Conservation (phyloP, 768 basidiomycete genomes). For the Lentinus tigrinus region DNA sequence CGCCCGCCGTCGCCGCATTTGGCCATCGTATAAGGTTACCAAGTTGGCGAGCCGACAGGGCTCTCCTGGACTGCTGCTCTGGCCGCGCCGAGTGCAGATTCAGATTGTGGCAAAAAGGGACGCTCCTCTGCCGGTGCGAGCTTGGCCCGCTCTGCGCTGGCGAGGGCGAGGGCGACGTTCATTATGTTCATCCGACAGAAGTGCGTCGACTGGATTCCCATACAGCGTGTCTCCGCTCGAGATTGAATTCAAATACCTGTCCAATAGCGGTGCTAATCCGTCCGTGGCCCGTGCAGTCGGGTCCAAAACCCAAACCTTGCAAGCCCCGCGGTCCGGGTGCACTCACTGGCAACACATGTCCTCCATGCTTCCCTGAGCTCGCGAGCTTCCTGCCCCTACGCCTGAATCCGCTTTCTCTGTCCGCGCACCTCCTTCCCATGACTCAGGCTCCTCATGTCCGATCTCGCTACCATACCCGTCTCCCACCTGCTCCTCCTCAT, state of each 20-base stretch:
- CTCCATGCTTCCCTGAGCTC: slow-evolving; percentile 14
- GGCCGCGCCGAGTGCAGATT: not conserved
- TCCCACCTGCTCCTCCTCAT: not conserved
- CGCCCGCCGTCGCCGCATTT: not conserved
- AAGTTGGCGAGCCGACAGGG: not conserved
- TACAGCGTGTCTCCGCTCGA: slow-evolving; percentile 6
- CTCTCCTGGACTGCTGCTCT: not conserved
- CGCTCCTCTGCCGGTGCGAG: not conserved
- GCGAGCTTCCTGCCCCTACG: slow-evolving; percentile 11
- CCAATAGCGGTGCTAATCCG: slow-evolving; percentile 12
- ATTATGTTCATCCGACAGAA: not conserved
- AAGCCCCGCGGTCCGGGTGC: slow-evolving; percentile 12
- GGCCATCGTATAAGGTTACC: slow-evolving; percentile 13
- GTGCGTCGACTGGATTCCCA: slow-evolving; percentile 10
- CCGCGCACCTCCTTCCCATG: slow-evolving; percentile 5
- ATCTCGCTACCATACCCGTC: not conserved
- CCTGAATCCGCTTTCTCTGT: slow-evolving; percentile 12
- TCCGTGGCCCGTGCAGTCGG: not conserved
- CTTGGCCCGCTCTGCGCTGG: not conserved
- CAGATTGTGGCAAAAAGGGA: not conserved
- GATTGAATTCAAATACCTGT: not conserved
- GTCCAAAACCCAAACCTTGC: slow-evolving; percentile 11
- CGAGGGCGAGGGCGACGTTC: not conserved
- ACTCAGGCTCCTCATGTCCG: slow-evolving; percentile 13
- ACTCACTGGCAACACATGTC: slow-evolving; percentile 18